Conservation (phyloP, 2,329 filamentous ascomycete genomes). For the Cladosporium colombiae region DNA sequence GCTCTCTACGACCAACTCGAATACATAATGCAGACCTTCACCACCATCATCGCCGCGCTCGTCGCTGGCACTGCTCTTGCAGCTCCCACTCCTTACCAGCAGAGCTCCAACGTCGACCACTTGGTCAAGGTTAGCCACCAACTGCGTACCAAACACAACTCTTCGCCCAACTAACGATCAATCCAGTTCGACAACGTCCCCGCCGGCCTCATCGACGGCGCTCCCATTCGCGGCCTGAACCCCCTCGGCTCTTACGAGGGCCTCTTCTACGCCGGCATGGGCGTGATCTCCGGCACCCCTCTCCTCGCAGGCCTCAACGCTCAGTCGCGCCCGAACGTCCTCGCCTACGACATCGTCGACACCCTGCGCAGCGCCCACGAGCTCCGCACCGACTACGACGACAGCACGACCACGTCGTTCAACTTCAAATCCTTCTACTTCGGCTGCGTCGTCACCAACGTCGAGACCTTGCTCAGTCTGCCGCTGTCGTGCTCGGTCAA, state of each 20-base stretch:
- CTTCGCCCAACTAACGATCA: neutral
- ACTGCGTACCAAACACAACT: neutral
- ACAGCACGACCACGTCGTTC: conserved; percentile 18
- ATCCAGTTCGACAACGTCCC: conserved; percentile 15
- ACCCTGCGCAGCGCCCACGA: conserved; percentile 6
- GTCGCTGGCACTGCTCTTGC: conserved; percentile 17
- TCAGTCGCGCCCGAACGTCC: conserved; percentile 16
- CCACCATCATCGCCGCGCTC: conserved; percentile 8
- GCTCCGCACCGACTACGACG: conserved; percentile 20
- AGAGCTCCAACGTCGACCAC: conserved; percentile 3
- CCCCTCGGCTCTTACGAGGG: conserved; percentile 17
- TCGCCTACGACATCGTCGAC: conserved; percentile 18
- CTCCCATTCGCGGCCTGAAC: conserved; percentile 14
- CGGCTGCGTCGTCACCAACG: conserved; percentile 17
- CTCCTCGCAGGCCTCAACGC: conserved; percentile 15
- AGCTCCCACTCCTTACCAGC: conserved; percentile 16
- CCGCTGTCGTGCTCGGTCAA: conserved; percentile 15
- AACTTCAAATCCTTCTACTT: conserved; percentile 21
- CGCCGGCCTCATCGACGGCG: conserved; percentile 16
- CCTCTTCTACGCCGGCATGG: conserved; percentile 19
- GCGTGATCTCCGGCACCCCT: conserved; percentile 15
- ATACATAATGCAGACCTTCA: conserved; percentile 16
- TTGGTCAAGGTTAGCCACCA: conserved; percentile 6
- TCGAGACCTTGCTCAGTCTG: conserved; percentile 10
- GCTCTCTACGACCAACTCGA: conserved; percentile 10